Conservation (phyloP, 176 grass and related monocot genomes). For the Urochloa ruziziensis region DNA sequence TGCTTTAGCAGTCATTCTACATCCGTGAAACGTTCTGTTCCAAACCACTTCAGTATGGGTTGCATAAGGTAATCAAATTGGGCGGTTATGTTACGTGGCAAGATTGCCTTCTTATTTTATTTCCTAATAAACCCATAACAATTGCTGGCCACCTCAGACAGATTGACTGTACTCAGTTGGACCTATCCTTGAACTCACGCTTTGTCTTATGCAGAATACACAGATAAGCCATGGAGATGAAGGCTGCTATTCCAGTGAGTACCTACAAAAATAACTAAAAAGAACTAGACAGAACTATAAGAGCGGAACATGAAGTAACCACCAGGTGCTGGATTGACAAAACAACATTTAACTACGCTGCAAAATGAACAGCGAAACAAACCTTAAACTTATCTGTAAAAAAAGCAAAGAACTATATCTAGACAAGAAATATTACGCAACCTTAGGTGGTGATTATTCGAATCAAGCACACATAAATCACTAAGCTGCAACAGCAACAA, state of each 20-base stretch:
- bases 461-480: not conserved
- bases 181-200: not conserved
- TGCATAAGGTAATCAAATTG: conserved; percentile 4
- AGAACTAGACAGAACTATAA: not conserved
- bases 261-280: not conserved
- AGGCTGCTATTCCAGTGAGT: not conserved
- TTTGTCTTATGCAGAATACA: not conserved
- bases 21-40: not conserved
- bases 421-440: not conserved
- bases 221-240: not conserved
- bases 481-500: not conserved
- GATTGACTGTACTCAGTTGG: not conserved
- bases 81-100: not conserved
- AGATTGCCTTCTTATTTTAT: not conserved
- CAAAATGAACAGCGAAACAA: not conserved
- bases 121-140: not conserved
- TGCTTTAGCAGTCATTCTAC: not conserved
- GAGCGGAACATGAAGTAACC: not conserved
- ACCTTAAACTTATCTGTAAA: not conserved
- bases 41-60: not conserved
- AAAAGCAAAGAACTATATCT: not conserved
- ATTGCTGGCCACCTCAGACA: not conserved
- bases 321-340: not conserved
- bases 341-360: not conserved
- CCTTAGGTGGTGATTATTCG: not conserved